Base-by-base conservation (phyloP, 1,284 basidiomycete genomes). In the Marasmius tenuissimus region DNA sequence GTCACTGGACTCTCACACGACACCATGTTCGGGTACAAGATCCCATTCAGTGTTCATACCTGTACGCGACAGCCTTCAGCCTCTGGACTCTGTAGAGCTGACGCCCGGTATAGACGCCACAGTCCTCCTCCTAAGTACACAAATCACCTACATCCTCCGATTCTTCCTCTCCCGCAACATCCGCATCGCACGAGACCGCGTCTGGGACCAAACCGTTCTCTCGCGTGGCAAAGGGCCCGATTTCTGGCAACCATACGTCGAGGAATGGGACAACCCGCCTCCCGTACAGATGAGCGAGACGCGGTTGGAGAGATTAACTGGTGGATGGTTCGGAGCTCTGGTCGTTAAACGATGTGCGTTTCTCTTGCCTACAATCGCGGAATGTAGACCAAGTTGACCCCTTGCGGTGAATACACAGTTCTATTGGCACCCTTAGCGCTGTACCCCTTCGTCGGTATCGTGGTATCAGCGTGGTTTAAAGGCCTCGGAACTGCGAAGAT, bases 191-290 rank as follows among this genome's bases (percentile, higher is more conserved):
- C 83, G 90, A 2, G 85, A 88, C 42, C 82, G 91, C 9, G 93
- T 85, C n/a, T 93, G 83, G 84, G 85, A 87, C 37, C 87, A 94
- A 69, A 95, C 93, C 0, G 85, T 95, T 34, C 75, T 81, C 18
- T 94, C 92, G 1, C 84, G 93, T 1, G 87, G 88, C 8, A 96
- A 96, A 70, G 85, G 86, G 0, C 75, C 81, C 0, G 87, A 91
- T n/a, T 96, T 95, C 77, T 96, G 92, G 92, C 80, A 83, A 64
- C 86, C 90, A 0, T 96, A 96, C 67, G 86, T 94, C 2, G 93
- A 96, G 70, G 94, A 96, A 75, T 94, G 90, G 91, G 83, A 88
- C 18, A 69, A 78, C 5, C 93, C 93, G 0, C 93, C 93, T 6
- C n/a, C 55, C 12, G 38, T 52, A 12, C 16, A 51, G 2, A 35